These are phyloP conservation scores for Cyclotella sp. DNA, from an alignment of 108 stramenopile species.

Conservation along the genomic window DNA sequence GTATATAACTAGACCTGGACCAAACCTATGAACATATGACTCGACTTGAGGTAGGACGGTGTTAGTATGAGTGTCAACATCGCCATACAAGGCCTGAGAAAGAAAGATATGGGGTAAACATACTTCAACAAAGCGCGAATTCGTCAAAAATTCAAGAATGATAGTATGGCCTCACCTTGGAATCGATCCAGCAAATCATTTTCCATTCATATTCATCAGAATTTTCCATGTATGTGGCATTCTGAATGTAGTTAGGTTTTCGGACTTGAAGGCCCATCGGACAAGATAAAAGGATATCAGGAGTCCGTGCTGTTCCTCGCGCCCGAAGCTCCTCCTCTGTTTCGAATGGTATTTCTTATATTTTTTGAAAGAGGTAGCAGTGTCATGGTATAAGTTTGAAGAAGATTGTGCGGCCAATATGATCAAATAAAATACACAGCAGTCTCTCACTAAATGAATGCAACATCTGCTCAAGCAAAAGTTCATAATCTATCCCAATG, in stretches of 20 bases:
- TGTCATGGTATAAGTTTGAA: background rate
- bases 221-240: slow-evolving; percentile 13
- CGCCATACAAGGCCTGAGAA: slow-evolving; percentile 79
- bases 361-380: background rate
- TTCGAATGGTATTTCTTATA: slow-evolving; percentile 77
- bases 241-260: slow-evolving; percentile 1
- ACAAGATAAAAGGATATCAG: slow-evolving; percentile 73
- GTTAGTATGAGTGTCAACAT: slow-evolving; percentile 70
- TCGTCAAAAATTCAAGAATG: background rate
- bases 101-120: background rate
- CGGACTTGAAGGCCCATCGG: slow-evolving; percentile 57
- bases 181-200: slow-evolving; percentile 88
- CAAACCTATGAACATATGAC: slow-evolving; percentile 85
- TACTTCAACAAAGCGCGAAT: background rate
- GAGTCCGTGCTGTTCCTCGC: slow-evolving; percentile 76
- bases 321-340: slow-evolving; percentile 78
- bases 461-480: slow-evolving; percentile 65
- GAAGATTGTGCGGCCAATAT: background rate
- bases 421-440: background rate
- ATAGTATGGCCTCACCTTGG: slow-evolving; percentile 59
- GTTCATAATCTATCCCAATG: slow-evolving; percentile 83
- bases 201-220: slow-evolving; percentile 71
- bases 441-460: slow-evolving; percentile 59
- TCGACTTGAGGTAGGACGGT: slow-evolving; percentile 83
- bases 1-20: slow-evolving; percentile 82